Percentiles rank a stretch among this genome's conserved stretches.
Evolutionary conservation across 345 rosid genomes (phyloP).

Genomic region (Acer yangbiense): DNA sequence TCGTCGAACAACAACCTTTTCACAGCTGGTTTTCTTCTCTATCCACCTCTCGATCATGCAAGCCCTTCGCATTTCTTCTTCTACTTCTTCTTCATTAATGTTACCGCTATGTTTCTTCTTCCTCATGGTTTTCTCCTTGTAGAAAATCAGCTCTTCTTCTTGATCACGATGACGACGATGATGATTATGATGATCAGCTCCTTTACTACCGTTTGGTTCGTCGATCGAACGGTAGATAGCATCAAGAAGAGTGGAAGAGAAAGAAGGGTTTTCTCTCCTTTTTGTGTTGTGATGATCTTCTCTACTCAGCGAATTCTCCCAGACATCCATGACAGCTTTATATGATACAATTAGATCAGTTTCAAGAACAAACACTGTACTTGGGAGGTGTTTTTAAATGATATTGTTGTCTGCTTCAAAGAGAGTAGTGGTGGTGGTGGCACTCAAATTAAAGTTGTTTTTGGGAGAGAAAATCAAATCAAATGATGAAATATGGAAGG

Average conservation of each 20-base stretch:
- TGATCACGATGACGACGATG: not conserved
- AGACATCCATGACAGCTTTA: conserved; percentile 43
- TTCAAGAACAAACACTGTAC: not conserved
- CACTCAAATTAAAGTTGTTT: not conserved
- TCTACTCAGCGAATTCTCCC: conserved; percentile 36
- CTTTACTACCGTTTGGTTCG: conserved; percentile 40
- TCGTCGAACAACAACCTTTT: conserved; percentile 34
- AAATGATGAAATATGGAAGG: conserved; percentile 21
- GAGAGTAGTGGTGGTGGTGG: conserved; percentile 1
- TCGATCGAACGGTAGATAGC: conserved; percentile 80
- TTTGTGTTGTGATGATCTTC: conserved; percentile 36
- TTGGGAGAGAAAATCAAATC: conserved; percentile 6
- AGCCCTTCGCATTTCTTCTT: conserved; percentile 20
- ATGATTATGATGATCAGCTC: not conserved
- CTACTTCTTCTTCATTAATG: conserved; percentile 13
- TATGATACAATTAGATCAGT: conserved; percentile 13
- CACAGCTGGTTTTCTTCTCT: conserved; percentile 42
- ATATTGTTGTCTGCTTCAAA: conserved; percentile 38
- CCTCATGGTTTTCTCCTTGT: conserved; percentile 24
- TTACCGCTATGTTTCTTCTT: conserved; percentile 25
- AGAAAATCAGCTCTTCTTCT: conserved; percentile 29
- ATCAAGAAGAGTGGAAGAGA: conserved; percentile 83
- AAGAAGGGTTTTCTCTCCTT: conserved; percentile 59
- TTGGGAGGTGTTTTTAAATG: conserved; percentile 23
- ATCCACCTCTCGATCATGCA: conserved; percentile 53